phyloP scores from a whole-genome alignment of 2,329 filamentous ascomycete species.

The Alternaria arbusti region DNA sequence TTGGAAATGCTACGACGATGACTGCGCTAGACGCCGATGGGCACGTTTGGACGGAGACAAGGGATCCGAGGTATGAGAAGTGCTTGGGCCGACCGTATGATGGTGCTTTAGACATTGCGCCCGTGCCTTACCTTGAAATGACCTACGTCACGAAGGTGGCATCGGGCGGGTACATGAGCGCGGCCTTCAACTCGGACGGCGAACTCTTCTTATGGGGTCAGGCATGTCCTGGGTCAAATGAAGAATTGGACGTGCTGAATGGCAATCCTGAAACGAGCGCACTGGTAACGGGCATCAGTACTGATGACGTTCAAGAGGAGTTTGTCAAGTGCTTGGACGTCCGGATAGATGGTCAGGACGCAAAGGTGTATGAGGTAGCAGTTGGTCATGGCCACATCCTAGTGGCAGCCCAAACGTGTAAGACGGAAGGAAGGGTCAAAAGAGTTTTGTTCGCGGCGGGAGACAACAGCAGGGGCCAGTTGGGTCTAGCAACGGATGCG shows the following conservation, averaged over 20 bases:
- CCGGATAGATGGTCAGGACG: slow-evolving; percentile 24
- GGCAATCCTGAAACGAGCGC: background rate
- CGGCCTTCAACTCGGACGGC: slow-evolving; percentile 37
- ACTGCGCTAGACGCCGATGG: slow-evolving; percentile 24
- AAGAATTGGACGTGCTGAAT: slow-evolving; percentile 26
- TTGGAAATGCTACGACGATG: slow-evolving; percentile 30
- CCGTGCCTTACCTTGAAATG: slow-evolving; percentile 36
- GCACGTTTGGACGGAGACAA: slow-evolving; percentile 28
- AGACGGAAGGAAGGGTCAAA: background rate
- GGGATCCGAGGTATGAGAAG: slow-evolving; percentile 32
- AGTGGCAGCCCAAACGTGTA: slow-evolving; percentile 28
- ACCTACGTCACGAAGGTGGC: slow-evolving; percentile 30
- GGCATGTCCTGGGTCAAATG: slow-evolving; percentile 26
- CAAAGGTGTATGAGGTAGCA: slow-evolving; percentile 30
- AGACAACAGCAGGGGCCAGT: slow-evolving; percentile 29
- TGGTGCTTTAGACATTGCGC: slow-evolving; percentile 4
- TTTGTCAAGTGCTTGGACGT: slow-evolving; percentile 34
- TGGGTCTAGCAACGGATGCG: slow-evolving; percentile 20
- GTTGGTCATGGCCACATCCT: slow-evolving; percentile 39
- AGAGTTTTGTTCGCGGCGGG: slow-evolving; percentile 36
- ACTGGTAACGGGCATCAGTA: background rate
- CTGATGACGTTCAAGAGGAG: slow-evolving; percentile 31
- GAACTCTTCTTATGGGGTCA: slow-evolving; percentile 46
- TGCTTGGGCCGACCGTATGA: slow-evolving; percentile 29
- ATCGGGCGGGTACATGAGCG: slow-evolving; percentile 42